phyloP scores from a whole-genome alignment of 1,139 yeast genomes.

The Lodderomyces parapsilosis region DNA sequence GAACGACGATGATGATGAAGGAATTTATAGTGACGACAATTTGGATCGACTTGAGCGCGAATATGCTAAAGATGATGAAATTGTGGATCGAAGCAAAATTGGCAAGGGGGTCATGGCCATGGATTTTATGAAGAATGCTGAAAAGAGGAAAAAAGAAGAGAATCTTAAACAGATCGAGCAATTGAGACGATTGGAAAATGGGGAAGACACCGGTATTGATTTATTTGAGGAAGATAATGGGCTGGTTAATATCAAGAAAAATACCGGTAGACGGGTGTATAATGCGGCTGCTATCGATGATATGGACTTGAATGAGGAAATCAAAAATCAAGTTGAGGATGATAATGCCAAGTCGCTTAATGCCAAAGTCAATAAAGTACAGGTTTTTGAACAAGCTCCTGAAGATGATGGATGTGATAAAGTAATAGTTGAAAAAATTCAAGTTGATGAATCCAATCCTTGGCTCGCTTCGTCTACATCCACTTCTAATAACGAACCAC shows the following conservation, averaged over 20 bases:
- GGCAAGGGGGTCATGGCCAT: constrained; percentile 89
- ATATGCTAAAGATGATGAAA: constrained; percentile 36
- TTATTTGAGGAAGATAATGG: constrained; percentile 27
- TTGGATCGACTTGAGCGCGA: constrained; percentile 54
- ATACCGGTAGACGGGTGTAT: constrained; percentile 80
- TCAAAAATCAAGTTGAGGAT: constrained; percentile 50
- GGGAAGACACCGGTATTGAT: constrained; percentile 42
- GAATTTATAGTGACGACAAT: constrained; percentile 17
- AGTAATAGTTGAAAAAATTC: constrained; percentile 15
- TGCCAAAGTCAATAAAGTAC: constrained; percentile 35
- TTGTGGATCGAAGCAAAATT: constrained; percentile 37
- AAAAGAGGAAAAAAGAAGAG: constrained; percentile 55
- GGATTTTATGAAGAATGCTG: constrained; percentile 94
- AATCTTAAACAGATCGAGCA: constrained; percentile 54
- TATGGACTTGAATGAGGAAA: constrained; percentile 39
- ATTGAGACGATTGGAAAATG: constrained; percentile 43
- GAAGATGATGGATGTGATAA: constrained; percentile 3
- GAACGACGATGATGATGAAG: constrained; percentile 52
- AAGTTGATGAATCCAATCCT: constrained; percentile 52
- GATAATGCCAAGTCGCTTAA: constrained; percentile 53
- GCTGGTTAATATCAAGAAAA: constrained; percentile 51
- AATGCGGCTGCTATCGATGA: constrained; percentile 63
- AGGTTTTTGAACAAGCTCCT: constrained; percentile 13
- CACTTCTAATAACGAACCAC: constrained; percentile 25
- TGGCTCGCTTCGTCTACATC: constrained; percentile 56